These are phyloP conservation scores for Mycena rosella DNA, from an alignment of 768 basidiomycete genomes.

Conservation along the genomic window DNA sequence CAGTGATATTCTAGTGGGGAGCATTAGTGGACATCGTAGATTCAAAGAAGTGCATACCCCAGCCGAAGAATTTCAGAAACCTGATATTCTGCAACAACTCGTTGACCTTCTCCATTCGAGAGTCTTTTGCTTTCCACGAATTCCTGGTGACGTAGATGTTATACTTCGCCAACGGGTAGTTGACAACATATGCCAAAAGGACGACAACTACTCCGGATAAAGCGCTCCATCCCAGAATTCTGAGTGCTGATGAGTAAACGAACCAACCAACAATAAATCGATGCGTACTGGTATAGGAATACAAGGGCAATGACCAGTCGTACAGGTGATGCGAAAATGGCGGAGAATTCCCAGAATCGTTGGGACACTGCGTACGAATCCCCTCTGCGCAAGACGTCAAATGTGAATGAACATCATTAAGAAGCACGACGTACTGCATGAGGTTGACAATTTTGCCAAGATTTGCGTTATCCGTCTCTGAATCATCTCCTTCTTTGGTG, in stretches of 20 bases:
- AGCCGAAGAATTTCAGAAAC: constrained; percentile 82
- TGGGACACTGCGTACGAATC: constrained; percentile 79
- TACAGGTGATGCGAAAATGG: constrained; percentile 71
- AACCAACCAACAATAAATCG: background rate
- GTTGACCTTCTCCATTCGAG: constrained; percentile 77
- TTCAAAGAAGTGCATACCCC: constrained; percentile 60
- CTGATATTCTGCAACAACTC: constrained; percentile 83
- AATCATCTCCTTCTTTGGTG: constrained; percentile 49
- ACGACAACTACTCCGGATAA: constrained; percentile 79
- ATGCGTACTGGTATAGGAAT: constrained; percentile 77
- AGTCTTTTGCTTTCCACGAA: constrained; percentile 75
- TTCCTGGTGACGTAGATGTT: constrained; percentile 73
- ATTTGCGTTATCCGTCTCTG: constrained; percentile 61
- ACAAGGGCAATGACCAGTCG: constrained; percentile 74
- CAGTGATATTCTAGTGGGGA: constrained; percentile 66
- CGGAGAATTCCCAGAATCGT: constrained; percentile 80
- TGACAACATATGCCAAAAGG: constrained; percentile 69
- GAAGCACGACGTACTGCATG: constrained; percentile 69
- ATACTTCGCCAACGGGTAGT: constrained; percentile 76
- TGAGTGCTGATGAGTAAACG: constrained; percentile 41
- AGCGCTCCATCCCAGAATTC: constrained; percentile 84
- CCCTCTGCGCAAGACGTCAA: constrained; percentile 56
- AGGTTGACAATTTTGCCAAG: constrained; percentile 81
- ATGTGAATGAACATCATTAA: constrained; percentile 9
- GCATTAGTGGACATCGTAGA: constrained; percentile 15